A percentile compares a stretch with the other conserved stretches of the same genome.
These are phyloP conservation scores for Phalaenopsis hybrid DNA, from an alignment of 116 monocot genomes.

Conservation along the genomic window DNA sequence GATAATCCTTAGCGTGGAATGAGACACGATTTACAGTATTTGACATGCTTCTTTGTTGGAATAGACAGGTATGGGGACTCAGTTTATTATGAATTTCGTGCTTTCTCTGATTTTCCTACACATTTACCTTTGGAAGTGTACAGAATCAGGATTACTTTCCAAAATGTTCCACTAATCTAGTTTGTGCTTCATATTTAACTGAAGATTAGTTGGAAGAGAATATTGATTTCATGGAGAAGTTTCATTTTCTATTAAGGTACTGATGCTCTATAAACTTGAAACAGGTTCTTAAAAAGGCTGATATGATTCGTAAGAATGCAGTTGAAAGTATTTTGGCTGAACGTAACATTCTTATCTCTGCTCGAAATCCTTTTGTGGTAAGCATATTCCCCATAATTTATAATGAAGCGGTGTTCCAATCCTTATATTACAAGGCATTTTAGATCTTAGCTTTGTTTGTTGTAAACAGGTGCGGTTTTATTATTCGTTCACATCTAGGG, in stretches of 20 bases:
- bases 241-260: slow-evolving; percentile 6
- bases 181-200: not conserved
- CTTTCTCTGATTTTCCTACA: not conserved
- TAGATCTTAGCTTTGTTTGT: slow-evolving; percentile 20
- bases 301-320: slow-evolving; percentile 97
- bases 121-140: not conserved
- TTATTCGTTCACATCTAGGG: slow-evolving; percentile 98
- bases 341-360: slow-evolving; percentile 88
- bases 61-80: not conserved
- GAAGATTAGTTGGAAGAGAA: not conserved
- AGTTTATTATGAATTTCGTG: not conserved
- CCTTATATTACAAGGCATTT: slow-evolving; percentile 2
- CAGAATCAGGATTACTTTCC: not conserved
- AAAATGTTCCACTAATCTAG: not conserved
- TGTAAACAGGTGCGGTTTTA: slow-evolving; percentile 84
- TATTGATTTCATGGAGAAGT: slow-evolving; percentile 6
- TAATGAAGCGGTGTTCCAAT: not conserved
- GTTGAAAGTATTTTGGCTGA: slow-evolving; percentile 99
- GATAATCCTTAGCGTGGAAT: not conserved
- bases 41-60: not conserved
- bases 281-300: slow-evolving; percentile 92
- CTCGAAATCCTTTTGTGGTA: slow-evolving; percentile 96
- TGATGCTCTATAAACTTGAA: slow-evolving; percentile 11
- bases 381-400: slow-evolving; percentile 14
- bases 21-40: not conserved